Conservation (phyloP, 305 asterid genomes). For the Solanum hybrid region DNA sequence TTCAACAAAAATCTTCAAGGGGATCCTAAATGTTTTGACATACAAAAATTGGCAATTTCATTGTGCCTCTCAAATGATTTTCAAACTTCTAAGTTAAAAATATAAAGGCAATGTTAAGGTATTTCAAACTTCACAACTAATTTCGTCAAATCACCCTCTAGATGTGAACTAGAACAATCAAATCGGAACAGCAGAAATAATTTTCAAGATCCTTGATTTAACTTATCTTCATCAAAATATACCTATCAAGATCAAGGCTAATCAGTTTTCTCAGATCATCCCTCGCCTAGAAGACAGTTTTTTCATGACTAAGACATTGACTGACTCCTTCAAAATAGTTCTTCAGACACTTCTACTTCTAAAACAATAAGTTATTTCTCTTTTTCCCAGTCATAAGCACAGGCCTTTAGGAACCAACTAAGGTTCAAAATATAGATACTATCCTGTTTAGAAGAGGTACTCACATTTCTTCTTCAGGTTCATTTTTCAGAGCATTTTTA, state of each 20-base stretch:
- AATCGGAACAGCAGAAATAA: neutral
- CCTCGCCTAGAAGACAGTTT: neutral
- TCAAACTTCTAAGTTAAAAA: neutral
- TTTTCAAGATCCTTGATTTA: neutral
- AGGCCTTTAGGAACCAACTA: neutral
- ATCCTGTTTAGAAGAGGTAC: constrained; percentile 8
- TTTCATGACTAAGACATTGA: neutral
- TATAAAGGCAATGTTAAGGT: neutral
- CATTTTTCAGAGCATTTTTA: constrained; percentile 59
- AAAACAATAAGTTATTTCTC: neutral
- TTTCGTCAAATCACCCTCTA: neutral
- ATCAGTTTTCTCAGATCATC: neutral
- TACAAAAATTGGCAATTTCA: neutral
- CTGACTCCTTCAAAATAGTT: neutral
- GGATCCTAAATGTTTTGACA: neutral
- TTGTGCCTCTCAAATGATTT: neutral
- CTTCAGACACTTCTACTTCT: neutral
- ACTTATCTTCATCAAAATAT: neutral
- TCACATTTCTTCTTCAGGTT: constrained; percentile 68
- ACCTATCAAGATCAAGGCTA: neutral
- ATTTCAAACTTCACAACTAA: neutral
- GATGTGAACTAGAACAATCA: neutral
- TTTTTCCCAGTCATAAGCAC: neutral
- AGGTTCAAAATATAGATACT: neutral
- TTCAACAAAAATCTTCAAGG: neutral